phyloP scores from a whole-genome alignment of 257 asterid species.

The Primulina huaijiensis region DNA sequence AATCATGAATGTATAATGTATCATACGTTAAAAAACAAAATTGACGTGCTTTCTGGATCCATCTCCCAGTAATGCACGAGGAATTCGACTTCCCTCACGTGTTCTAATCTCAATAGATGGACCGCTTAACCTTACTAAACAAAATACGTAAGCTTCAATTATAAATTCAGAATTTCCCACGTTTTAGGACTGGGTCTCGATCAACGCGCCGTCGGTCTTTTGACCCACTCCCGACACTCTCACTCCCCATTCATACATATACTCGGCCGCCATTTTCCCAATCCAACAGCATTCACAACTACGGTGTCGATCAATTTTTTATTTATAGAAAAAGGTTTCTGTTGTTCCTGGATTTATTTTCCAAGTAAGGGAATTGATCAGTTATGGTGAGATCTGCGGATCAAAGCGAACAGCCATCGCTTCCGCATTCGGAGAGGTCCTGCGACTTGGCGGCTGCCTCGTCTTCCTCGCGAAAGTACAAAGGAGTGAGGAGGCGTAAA shows the following conservation, averaged over 20 bases:
- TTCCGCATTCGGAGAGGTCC: background rate
- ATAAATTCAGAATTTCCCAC: background rate
- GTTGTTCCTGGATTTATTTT: too few relatives aligned
- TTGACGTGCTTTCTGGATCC: too few relatives aligned
- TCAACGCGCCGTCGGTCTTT: background rate
- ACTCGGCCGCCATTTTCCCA: background rate
- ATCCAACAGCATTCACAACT: background rate
- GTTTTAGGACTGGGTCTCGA: background rate
- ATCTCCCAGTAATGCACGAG: too few relatives aligned
- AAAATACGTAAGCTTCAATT: background rate
- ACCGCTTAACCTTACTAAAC: background rate
- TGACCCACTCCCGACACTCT: background rate
- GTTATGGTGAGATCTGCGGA: constrained; percentile 1
- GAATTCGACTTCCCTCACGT: too few relatives aligned
- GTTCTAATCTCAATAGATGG: background rate
- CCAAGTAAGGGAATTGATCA: background rate
- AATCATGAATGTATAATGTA: too few relatives aligned
- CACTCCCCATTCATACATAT: background rate
- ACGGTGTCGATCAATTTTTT: background rate
- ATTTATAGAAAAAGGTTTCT: background rate
- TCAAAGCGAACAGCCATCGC: background rate
- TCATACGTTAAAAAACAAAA: too few relatives aligned
- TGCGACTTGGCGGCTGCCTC: background rate
- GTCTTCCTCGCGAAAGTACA: constrained; percentile 9
- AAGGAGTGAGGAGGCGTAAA: constrained; percentile 29